Base-by-base conservation (phyloP, 768 basidiomycete genomes). In the Collybia sordida region DNA sequence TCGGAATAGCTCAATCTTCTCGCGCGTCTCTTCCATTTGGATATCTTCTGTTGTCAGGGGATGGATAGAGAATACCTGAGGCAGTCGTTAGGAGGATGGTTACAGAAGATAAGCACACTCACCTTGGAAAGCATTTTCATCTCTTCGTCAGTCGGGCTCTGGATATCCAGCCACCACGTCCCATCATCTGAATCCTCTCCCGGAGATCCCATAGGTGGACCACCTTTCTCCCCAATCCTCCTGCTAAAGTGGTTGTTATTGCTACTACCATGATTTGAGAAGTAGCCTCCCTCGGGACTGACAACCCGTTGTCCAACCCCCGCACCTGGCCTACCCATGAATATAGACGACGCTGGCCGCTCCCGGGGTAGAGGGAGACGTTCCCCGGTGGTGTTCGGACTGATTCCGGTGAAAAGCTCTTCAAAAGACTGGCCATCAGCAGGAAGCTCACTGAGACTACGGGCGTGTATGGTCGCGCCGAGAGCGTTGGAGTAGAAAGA, bases 31-130 rank as follows among this genome's bases (percentile, higher is more conserved):
- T 69, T 99, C 97, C 88, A 98, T 97, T 62, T 91, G 86, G 64
- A 99, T 98, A 75, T 99, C 97, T 75, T 99, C 97, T 17, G 96
- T 96, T 4, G 97, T 99, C 56, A 99, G 78, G 3, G 97, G 97
- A 72, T 99, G 97, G 61, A 99, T 97, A 17, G 81, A 82, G 69
- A 98, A 99, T 8, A 96, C 94, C 95, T 97, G 36, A 39, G 23
- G 21, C 47, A 23, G 23, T 15, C 4, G 45, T 35, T 7, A 25
- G 36, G 14, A 15, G 35, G 12, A 34, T 44, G 55, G 43, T 14
- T 25, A 18, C 28, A 45, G n/a, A 40, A 24, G 9, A 14, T 43
- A 36, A 41, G 18, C 19, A 36, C 21, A 61, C 73, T 34, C 59
- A 89, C 95, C 80, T 94, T 92, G 72, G 89, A 90, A 12, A 99